A percentile compares a stretch with the other conserved stretches of the same genome.
phyloP scores from a whole-genome alignment of 495 filamentous ascomycete genomes.

The Schizothecium vesticola region DNA sequence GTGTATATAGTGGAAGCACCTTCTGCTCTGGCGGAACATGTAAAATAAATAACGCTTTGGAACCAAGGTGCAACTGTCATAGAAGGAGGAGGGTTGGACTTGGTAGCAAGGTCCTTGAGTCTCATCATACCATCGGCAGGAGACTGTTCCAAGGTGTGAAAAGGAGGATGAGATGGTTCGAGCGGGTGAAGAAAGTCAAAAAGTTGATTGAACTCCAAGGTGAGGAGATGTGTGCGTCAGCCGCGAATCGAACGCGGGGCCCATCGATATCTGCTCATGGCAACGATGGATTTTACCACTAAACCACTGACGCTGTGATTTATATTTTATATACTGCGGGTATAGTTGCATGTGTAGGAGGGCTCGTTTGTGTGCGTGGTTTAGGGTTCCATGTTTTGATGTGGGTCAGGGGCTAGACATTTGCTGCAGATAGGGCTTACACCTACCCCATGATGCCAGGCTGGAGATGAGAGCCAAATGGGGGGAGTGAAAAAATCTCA shows the following conservation, averaged over 20 bases:
- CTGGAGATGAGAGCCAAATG: neutral
- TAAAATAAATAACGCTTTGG: neutral
- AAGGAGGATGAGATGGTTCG: neutral
- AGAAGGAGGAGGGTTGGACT: no score
- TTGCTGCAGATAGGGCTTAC: neutral
- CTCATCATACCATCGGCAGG: neutral
- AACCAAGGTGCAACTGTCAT: neutral
- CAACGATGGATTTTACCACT: neutral
- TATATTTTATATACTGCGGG: neutral
- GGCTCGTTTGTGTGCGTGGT: neutral
- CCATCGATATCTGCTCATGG: slow-evolving; percentile 35
- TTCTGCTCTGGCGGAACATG: neutral
- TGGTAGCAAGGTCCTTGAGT: no score
- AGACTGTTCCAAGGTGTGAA: neutral
- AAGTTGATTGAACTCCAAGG: neutral
- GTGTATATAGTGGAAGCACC: neutral
- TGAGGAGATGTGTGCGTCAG: slow-evolving; percentile 30
- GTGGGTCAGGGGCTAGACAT: neutral
- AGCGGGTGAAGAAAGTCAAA: neutral
- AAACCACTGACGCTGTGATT: neutral
- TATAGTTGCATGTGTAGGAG: neutral
- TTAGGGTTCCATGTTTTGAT: neutral
- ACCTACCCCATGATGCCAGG: neutral
- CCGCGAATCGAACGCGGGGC: slow-evolving; percentile 51
- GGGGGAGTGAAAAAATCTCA: neutral